Evolutionary conservation across 768 basidiomycete species (phyloP), one percentile per base, ranked within the genome.

Genomic region (Serendipita indica): DNA sequence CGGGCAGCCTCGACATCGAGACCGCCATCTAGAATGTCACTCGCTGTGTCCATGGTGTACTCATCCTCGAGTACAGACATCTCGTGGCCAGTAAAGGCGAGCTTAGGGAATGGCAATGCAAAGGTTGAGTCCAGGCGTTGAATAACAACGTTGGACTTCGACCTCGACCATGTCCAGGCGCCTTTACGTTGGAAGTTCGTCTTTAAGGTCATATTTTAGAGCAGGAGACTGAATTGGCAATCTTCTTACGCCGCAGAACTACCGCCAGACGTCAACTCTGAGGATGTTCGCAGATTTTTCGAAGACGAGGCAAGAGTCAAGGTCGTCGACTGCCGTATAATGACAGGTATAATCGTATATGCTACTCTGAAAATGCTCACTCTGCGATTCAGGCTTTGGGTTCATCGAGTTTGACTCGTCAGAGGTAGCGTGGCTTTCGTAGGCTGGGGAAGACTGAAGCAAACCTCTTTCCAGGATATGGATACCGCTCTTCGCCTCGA

Each of bases 341-440:
- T 94, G 91, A 92, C 89, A 39, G 89, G 89, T 90, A 65, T 62
- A 74, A 77, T 61, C 60, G 57, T 12, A 14, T 12, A 25, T 46
- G 45, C 12, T 10, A 16, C 45, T 16, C 14, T 25, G n/a, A 57
- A 57, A 60, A 60, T 34, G 20, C 20, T 20, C 27, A 16, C n/a
- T 3, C 27, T n/a, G 18, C 34, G 37, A 34, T 61, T 33, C 61
- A 89, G 89, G 89, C 10, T 99, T 96, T 66, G 96, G 92, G 58
- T 99, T 99, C 69, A 82, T 97, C 64, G 94, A 98, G 70, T 97
- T 96, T 66, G 94, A 93, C 69, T 86, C 76, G 65, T 69, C 84
- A n/a, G 83, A 86, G 73, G 91, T 81, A 68, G 58, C 70, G 61
- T 3, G 13, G 18, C 18, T 39, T 12, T 39, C 35, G 35, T 12